phyloP scores from a whole-genome alignment of 495 filamentous ascomycete species.

The Penicillium canescens region DNA sequence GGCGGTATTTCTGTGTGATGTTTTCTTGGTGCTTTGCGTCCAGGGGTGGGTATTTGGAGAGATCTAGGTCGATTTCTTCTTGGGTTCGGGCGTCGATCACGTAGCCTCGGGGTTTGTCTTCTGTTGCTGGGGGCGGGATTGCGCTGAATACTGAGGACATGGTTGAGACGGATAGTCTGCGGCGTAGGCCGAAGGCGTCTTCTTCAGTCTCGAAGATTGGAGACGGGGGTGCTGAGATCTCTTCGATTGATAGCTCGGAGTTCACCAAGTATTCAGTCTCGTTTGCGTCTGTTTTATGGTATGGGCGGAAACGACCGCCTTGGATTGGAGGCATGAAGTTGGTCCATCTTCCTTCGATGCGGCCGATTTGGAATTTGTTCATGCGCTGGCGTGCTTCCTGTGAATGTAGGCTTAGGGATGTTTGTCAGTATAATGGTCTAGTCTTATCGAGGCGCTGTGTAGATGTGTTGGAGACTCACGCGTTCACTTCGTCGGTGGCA shows the following conservation, averaged over 20 bases:
- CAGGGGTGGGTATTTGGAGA: slow-evolving; percentile 71
- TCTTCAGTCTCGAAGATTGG: slow-evolving; percentile 15
- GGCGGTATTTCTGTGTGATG: slow-evolving; percentile 73
- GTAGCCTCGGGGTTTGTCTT: slow-evolving; percentile 7
- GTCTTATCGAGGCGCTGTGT: neutral
- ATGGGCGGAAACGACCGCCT: slow-evolving; percentile 61
- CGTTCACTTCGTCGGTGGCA: slow-evolving; percentile 85
- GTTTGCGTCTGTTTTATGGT: neutral
- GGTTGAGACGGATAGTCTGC: slow-evolving; percentile 53
- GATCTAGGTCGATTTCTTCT: slow-evolving; percentile 66
- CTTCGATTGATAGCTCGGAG: slow-evolving; percentile 10
- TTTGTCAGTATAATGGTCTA: neutral
- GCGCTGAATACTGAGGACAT: slow-evolving; percentile 25
- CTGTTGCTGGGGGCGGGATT: neutral
- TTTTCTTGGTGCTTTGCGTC: slow-evolving; percentile 65
- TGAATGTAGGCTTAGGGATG: slow-evolving; percentile 63
- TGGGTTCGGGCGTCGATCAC: slow-evolving; percentile 67
- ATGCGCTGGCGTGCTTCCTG: slow-evolving; percentile 65
- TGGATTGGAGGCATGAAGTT: slow-evolving; percentile 86
- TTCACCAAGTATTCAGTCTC: neutral
- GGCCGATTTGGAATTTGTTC: slow-evolving; percentile 73
- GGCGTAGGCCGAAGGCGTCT: slow-evolving; percentile 4
- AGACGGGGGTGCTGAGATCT: slow-evolving; percentile 13
- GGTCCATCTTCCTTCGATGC: slow-evolving; percentile 70
- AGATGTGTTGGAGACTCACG: slow-evolving; percentile 17